A percentile compares a stretch with the other conserved stretches of the same genome.
Conservation (phyloP, 371 early-diverging fungal genomes). For the Nematocida sp. region DNA sequence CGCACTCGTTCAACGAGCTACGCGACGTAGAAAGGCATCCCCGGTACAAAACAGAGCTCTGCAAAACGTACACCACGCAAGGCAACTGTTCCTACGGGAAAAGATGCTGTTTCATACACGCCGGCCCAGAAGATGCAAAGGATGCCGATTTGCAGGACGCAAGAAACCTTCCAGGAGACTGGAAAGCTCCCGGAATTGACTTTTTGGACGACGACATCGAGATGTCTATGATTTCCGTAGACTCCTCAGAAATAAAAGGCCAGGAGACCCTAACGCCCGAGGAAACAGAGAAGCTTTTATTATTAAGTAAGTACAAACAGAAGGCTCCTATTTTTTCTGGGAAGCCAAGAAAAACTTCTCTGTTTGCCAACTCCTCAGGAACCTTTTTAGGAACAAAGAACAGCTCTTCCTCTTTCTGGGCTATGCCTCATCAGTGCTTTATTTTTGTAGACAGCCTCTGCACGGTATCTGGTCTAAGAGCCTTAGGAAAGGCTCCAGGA, state of each 20-base stretch:
- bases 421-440: constrained; percentile 29
- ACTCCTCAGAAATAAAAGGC: background rate
- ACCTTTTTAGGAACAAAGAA: background rate
- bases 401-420: constrained; percentile 43
- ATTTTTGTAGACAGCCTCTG: constrained; percentile 22
- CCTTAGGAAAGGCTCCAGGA: constrained; percentile 50
- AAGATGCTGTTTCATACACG: constrained; percentile 73
- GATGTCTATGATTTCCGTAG: constrained; percentile 7
- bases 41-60: constrained; percentile 81
- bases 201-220: background rate
- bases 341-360: background rate
- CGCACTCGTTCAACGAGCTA: constrained; percentile 76
- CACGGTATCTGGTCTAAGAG: background rate
- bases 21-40: constrained; percentile 78
- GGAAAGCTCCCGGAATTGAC: constrained; percentile 42
- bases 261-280: constrained; percentile 17
- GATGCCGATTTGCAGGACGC: constrained; percentile 50
- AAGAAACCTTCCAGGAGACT: constrained; percentile 47
- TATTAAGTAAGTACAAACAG: background rate
- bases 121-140: constrained; percentile 35
- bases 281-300: constrained; percentile 14
- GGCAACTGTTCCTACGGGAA: constrained; percentile 72
- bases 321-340: background rate
- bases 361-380: background rate
- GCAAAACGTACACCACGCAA: constrained; percentile 71